These are phyloP conservation scores for Cystoderma amianthinum DNA, from an alignment of 768 basidiomycete species.

Conservation along the genomic window DNA sequence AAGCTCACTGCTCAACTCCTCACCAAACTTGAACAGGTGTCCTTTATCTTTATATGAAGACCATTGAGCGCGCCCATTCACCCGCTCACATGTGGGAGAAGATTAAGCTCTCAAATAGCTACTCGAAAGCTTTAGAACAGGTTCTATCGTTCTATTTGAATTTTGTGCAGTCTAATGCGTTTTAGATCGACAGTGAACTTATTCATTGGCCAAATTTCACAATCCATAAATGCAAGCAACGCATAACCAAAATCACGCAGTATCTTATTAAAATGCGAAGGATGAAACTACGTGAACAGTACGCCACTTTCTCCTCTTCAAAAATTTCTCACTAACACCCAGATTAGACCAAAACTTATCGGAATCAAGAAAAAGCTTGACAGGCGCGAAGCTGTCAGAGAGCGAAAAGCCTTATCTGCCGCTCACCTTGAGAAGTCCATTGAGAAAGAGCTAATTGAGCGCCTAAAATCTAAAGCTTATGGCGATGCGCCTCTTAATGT, in stretches of 20 bases:
- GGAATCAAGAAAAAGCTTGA: constrained; percentile 98
- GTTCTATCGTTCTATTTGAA: constrained; percentile 26
- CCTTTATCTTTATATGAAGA: constrained; percentile 93
- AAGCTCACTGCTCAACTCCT: too few relatives aligned
- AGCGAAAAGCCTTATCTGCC: constrained; percentile 93
- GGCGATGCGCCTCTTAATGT: constrained; percentile 97
- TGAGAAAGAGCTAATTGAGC: constrained; percentile 92
- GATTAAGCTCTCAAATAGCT: constrained; percentile 89
- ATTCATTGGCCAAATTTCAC: constrained; percentile 98
- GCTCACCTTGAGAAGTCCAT: constrained; percentile 94
- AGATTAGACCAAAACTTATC: constrained; percentile 76
- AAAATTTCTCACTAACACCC: not conserved
- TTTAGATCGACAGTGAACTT: constrained; percentile 88
- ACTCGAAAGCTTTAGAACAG: constrained; percentile 92
- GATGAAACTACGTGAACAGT: constrained; percentile 83
- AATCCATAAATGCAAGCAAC: constrained; percentile 98
- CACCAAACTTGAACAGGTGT: constrained; percentile 40
- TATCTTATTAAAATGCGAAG: constrained; percentile 98
- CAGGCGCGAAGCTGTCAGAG: constrained; percentile 83
- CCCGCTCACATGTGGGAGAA: constrained; percentile 98
- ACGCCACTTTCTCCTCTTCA: constrained; percentile 17
- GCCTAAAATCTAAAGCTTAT: constrained; percentile 94
- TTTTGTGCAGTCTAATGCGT: not conserved
- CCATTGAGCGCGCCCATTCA: constrained; percentile 93
- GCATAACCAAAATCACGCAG: constrained; percentile 97